These are phyloP conservation scores for Cercophora samala DNA, from an alignment of 495 filamentous ascomycete genomes.

Conservation along the genomic window DNA sequence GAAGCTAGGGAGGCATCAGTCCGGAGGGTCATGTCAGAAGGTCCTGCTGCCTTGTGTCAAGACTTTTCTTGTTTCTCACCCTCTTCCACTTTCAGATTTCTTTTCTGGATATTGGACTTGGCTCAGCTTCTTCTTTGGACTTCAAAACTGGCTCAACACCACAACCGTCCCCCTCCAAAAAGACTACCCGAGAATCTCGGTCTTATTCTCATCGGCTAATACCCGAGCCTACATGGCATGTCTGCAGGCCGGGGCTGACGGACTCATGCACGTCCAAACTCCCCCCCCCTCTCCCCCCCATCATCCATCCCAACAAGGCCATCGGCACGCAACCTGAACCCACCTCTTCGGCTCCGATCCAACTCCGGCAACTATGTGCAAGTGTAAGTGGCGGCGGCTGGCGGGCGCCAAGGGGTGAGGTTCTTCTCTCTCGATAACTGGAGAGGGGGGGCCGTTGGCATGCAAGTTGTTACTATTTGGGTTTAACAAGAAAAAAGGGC, in stretches of 20 bases:
- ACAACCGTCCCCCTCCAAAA: not conserved
- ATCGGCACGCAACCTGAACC: not conserved
- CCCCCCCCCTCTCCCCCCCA: too few species aligned
- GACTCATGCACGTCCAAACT: not conserved
- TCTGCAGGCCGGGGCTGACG: not conserved
- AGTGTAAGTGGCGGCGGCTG: too few species aligned
- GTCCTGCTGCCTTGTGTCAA: not conserved
- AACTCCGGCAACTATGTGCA: not conserved
- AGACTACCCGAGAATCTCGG: not conserved
- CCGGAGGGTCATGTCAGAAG: not conserved
- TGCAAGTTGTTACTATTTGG: not conserved
- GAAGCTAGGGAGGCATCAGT: not conserved
- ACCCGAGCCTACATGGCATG: not conserved
- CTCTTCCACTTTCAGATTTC: not conserved
- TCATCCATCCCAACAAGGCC: not conserved
- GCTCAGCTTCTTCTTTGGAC: not conserved
- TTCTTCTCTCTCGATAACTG: not conserved
- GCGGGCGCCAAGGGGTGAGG: not conserved
- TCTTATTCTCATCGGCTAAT: not conserved
- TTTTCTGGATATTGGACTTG: not conserved
- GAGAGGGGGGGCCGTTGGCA: not conserved
- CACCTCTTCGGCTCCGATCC: not conserved
- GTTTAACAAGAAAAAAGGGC: not conserved
- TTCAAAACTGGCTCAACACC: not conserved
- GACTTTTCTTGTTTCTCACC: not conserved